These are phyloP conservation scores for Silene noctiflora DNA, from an alignment of 179 eudicot species.

Conservation along the genomic window DNA sequence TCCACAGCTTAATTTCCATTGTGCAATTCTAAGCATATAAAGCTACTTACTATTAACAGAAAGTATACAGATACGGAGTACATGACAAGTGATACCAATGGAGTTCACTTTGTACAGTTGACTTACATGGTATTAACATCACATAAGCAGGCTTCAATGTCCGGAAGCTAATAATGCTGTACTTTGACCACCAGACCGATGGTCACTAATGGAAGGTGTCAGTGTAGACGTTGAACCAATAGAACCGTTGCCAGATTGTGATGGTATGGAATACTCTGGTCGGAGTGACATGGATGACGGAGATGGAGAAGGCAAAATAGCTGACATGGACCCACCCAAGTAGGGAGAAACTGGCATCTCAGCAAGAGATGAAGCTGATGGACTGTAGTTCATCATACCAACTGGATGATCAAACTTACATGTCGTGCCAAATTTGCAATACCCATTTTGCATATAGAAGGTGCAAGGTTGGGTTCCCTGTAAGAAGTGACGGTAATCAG, in stretches of 20 bases:
- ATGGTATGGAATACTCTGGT: conserved; percentile 38
- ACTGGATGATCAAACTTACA: conserved; percentile 94
- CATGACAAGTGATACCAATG: conserved; percentile 25
- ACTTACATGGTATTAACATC: conserved; percentile 18
- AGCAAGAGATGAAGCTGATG: conserved; percentile 69
- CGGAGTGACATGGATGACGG: conserved; percentile 42
- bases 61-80: conserved; percentile 21
- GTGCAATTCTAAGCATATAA: conserved; percentile 16
- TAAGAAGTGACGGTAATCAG: conserved; percentile 19
- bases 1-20: conserved; percentile 25
- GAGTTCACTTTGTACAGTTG: conserved; percentile 22
- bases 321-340: conserved; percentile 40
- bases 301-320: conserved; percentile 13
- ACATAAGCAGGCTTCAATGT: conserved; percentile 11
- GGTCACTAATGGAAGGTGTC: conserved; percentile 36
- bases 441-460: conserved; percentile 72
- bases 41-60: conserved; percentile 23
- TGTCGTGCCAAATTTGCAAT: conserved; percentile 77
- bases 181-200: conserved; percentile 34
- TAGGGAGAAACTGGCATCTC: conserved; percentile 66
- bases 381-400: conserved; percentile 52
- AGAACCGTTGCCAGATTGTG: conserved; percentile 35
- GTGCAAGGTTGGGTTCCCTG: conserved; percentile 83
- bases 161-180: conserved; percentile 20
- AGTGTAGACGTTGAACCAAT: conserved; percentile 42